Base-by-base conservation (phyloP, 192 early-diverging fungal genomes). In the Jimgerdemannia lactiflua region DNA sequence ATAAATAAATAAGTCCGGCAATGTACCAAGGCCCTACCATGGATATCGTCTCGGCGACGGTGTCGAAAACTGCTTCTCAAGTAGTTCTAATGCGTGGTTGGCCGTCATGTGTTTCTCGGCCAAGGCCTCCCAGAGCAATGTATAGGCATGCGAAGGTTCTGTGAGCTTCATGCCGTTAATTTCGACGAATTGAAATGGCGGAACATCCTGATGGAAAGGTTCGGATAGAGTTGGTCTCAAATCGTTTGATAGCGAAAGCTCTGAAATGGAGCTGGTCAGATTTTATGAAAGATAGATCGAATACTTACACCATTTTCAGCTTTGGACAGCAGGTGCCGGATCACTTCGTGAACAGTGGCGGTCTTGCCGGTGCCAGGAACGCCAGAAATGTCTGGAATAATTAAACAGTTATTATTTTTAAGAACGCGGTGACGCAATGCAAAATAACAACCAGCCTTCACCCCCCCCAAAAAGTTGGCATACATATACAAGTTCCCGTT, bases 341-440 rank as follows among this genome's bases (percentile, higher is more conserved):
- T 90, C 0, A 95, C 95, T 73, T 93, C 92, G 40, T 89, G 84
- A 0, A 98, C 94, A 0, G 98, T 98, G 0, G 97, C 98, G 0
- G 98, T 99, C 80, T 99, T 99, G 59, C 98, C 98, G 3, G 96
- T 98, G 4, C 98, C 98, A 3, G 98, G 97, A 4, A 97, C 95
- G 4, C 96, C 97, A 39, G 96, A 97, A 29, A 99, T 94, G 78
- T 96, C 92, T 93, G 80, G 9, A 73, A 29, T 29, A 29, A 29
- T 29, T 1, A 29, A 29, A 29, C 29, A 29, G 29, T 29, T 29
- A 29, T 29, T 29, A 67, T 29, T 29, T 29, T 29, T 29, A 29
- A 29, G 64, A 42, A 73, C 1, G 18, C 67, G 39, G 19, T 67
- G 11, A 66, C 9, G 18, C 39, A 18, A 66, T 18, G 41, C 43